Conservation (phyloP, 2,329 filamentous ascomycete species). For the Penicillium sp. region DNA sequence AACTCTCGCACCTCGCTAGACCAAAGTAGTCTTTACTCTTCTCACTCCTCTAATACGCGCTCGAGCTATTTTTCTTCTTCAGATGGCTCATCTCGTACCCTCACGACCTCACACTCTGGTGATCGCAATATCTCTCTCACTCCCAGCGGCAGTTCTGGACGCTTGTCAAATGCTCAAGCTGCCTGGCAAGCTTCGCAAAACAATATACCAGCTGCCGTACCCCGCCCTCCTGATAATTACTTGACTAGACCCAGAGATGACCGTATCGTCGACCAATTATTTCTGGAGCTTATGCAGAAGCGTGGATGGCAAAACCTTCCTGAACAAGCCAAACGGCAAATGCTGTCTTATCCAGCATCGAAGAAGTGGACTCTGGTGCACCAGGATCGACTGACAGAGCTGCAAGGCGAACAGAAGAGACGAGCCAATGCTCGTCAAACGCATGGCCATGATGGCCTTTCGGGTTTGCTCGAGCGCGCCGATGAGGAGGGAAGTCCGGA, state of each 20-base stretch:
- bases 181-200: slow-evolving; percentile 29
- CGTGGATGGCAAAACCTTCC: slow-evolving; percentile 96
- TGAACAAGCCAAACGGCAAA: slow-evolving; percentile 89
- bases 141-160: slow-evolving; percentile 25
- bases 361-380: slow-evolving; percentile 99
- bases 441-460: slow-evolving; percentile 61
- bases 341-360: slow-evolving; percentile 87
- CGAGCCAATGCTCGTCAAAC: slow-evolving; percentile 69
- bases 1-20: slow-evolving; percentile 61
- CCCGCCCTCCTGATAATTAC: slow-evolving; percentile 34
- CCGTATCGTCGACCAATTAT: slow-evolving; percentile 83
- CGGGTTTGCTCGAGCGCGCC: slow-evolving; percentile 71
- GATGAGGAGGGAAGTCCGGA: slow-evolving; percentile 96
- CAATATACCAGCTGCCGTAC: slow-evolving; percentile 31
- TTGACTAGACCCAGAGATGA: slow-evolving; percentile 54
- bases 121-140: slow-evolving; percentile 31
- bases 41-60: slow-evolving; percentile 58
- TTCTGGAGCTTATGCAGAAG: slow-evolving; percentile 92
- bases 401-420: slow-evolving; percentile 90
- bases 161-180: slow-evolving; percentile 31
- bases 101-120: slow-evolving; percentile 37
- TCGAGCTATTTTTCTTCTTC: slow-evolving; percentile 58
- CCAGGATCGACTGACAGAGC: slow-evolving; percentile 89
- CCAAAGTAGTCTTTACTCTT: slow-evolving; percentile 63
- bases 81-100: slow-evolving; percentile 49